Base-by-base conservation (phyloP, 2,329 filamentous ascomycete species). In the Colletotrichum abscissum region DNA sequence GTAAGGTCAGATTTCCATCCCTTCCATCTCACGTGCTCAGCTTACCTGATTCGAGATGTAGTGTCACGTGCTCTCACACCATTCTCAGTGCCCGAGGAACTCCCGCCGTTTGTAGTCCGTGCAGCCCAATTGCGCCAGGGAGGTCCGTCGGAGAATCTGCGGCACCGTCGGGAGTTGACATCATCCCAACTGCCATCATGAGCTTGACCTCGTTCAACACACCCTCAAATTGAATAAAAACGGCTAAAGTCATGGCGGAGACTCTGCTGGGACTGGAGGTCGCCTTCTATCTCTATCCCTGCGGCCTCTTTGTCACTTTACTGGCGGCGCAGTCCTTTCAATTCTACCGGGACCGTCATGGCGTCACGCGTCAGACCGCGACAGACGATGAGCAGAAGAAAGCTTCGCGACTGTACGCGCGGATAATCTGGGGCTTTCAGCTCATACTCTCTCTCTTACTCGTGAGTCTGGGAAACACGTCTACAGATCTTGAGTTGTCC, bases 201-300 rank as follows among this genome's bases (percentile, higher is more conserved):
- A 66, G 8, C 38, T 30, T 28, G 33, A 62, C 33, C 42, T 52
- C 55, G 22, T 33, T 65, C 54, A 38, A 69, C 68, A 68, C 59
- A 14, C 33, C 26, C 33, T 38, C 42, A 38, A 38, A 67, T 24
- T 68, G 30, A 19, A 12, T 33, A 56, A 16, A 16, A 33, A 68
- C 70, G 22, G 33, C 71, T 26, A 26, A 64, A 57, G 35, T n/a
- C 73, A 84, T 84, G 82, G 81, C 80, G 57, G 79, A 74, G 56
- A 77, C 78, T 62, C 77, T 84, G 76, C 71, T 81, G 55, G 84
- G 81, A 49, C 76, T 85, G 62, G 78, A 81, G 72, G 77, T 82
- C 8, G 81, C 81, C 72, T 86, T 85, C 75, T 86, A 86, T 63
- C 66, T 81, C 64, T 85, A 86, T 71, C 84, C 84, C 1, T 81